Conservation (phyloP, 1,284 basidiomycete genomes). For the Pterula multifida region DNA sequence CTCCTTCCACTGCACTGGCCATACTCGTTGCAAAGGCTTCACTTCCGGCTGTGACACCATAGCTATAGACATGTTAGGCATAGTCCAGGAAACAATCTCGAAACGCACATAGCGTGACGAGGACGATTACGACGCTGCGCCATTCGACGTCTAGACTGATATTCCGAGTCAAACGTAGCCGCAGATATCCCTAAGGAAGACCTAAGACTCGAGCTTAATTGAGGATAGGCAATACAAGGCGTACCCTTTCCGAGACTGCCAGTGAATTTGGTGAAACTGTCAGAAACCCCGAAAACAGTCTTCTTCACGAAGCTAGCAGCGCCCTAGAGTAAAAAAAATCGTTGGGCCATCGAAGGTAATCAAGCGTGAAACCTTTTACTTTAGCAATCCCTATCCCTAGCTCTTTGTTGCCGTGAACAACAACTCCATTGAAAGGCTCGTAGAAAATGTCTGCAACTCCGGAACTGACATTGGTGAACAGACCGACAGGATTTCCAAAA, state of each 20-base stretch:
- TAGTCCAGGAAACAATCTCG: slow-evolving; percentile 2
- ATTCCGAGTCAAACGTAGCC: slow-evolving; percentile 93
- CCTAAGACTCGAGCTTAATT: slow-evolving; percentile 1
- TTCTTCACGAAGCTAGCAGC: slow-evolving; percentile 99
- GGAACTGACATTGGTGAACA: slow-evolving; percentile 98
- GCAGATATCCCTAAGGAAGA: slow-evolving; percentile 74
- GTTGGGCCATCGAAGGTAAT: slow-evolving; percentile 2
- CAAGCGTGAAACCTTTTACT: slow-evolving; percentile 27
- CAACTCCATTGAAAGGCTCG: slow-evolving; percentile 94
- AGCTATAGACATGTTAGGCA: slow-evolving; percentile 31
- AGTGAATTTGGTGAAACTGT: slow-evolving; percentile 95
- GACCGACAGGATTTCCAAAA: slow-evolving; percentile 84
- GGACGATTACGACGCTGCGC: slow-evolving; percentile 89
- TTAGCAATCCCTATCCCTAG: slow-evolving; percentile 96
- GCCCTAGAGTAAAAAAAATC: slow-evolving; percentile 39
- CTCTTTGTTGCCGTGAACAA: slow-evolving; percentile 95
- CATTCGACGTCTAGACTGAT: slow-evolving; percentile 83
- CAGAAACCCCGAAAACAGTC: slow-evolving; percentile 93
- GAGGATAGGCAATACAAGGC: background rate
- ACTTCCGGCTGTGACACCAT: slow-evolving; percentile 89
- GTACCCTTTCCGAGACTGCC: slow-evolving; percentile 93
- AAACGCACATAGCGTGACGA: slow-evolving; percentile 77
- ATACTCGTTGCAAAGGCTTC: slow-evolving; percentile 92
- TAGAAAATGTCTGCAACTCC: slow-evolving; percentile 99
- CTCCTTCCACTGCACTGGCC: slow-evolving; percentile 91